Base-by-base conservation (phyloP, 1,139 yeast species). In the Yamadazyma trypodendri region DNA sequence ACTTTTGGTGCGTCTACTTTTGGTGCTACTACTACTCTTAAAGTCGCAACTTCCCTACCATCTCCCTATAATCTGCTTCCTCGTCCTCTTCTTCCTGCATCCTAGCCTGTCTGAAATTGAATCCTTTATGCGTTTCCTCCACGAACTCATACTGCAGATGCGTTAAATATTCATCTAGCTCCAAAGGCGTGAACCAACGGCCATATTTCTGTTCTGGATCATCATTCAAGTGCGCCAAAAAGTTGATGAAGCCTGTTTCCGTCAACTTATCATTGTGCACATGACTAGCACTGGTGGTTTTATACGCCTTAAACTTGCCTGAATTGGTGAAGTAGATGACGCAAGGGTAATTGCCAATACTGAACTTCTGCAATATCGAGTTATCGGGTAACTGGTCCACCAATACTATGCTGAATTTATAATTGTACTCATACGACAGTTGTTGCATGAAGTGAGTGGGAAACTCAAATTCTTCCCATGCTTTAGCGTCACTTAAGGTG, bases 391-490 rank as follows among this genome's bases (percentile, higher is more conserved):
- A 41, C 8, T 53, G 45, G 25, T 57, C 63, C 14, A 59, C 48
- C 37, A 61, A 61, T 2, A 60, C 55, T 2, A 66, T 41, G 5
- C 58, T 61, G 45, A 67, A 61, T 1, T 42, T 39, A 8, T 41
- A 32, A 2, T 43, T 37, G 29, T 48, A 39, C 5, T 46, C 41
- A 11, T 40, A 29, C 2, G 71, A 62, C 10, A 62, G 40, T 35
- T 44, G 46, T 40, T 67, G 72, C 39, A 57, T 60, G 41, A 61
- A 65, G 46, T 70, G 76, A 7, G 52, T 46, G 1, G 72, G 73
- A 31, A 52, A 57, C 24, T 56, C 48, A 39, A 52, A 57, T 13
- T 59, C 56, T 23, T 48, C 43, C 74, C 75, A 70, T 4, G 56
- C 66, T 4, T 46, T 43, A 24, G 55, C 37, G 36, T 51, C 55